Evolutionary conservation across 306 rosid genomes (phyloP), one percentile per base, ranked within the genome.

Genomic region (Coriaria nepalensis): DNA sequence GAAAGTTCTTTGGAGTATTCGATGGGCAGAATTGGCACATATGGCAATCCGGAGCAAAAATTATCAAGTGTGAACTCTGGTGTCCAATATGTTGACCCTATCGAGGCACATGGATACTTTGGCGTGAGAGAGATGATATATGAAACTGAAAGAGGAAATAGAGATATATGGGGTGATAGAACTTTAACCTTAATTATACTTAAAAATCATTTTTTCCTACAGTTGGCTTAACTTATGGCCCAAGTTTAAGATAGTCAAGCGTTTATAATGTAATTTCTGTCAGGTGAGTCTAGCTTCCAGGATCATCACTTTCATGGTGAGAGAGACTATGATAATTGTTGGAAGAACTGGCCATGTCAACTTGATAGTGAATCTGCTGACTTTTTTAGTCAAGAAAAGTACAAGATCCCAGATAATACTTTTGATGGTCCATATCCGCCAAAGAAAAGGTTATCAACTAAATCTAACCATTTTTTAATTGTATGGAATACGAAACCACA

Each of bases 91-190:
- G 65, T 55, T 64, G 68, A 56, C 57, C 57, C 49, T 47, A 45
- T 68, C 57, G 64, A 44, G 69, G 43, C 40, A 46, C 53, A 54
- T 61, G 46, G 63, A 42, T 50, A 68, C 61, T 61, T 65, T 55
- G 53, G 67, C 46, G 54, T 61, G 59, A 70, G 68, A 64, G 67
- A 53, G 49, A 59, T 68, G 62, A 73, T 76, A 56, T 57, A 33
- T 40, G 38, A 44, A 59, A 49, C 49, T 47, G 73, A 59, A 67
- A 69, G 53, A 40, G 57, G 29, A 53, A 52, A 47, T 35, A 61
- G 65, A 65, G 75, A 66, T 58, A 50, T 39, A 43, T 81, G 83
- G 83, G 72, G 67, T 68, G 87, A 94, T 88, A 75, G 57, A 40
- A 51, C 36, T 53, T 56, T 40, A 47, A 15, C 53, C 10, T 45